These are phyloP conservation scores for Coemansia sp. DNA, from an alignment of 192 early-diverging fungal genomes.

Conservation along the genomic window DNA sequence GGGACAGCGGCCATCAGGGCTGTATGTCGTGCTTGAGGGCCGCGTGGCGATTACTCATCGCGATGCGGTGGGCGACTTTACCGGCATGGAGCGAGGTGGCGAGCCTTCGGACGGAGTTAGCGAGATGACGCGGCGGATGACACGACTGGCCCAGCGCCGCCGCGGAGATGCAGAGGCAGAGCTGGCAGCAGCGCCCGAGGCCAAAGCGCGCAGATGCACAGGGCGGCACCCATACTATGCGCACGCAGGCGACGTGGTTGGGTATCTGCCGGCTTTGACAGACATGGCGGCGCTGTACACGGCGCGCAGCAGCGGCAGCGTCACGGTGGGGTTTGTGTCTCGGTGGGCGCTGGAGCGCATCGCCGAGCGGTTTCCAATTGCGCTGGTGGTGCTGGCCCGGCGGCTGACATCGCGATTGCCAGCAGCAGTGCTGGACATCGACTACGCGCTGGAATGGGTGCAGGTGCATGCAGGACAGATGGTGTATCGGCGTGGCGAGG, in stretches of 20 bases:
- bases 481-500: conserved; percentile 83
- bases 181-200: not conserved
- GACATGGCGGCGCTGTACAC: conserved; percentile 89
- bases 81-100: conserved; percentile 20
- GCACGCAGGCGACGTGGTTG: conserved; percentile 83
- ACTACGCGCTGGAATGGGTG: conserved; percentile 91
- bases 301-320: conserved; percentile 74
- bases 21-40: conserved; percentile 95
- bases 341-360: conserved; percentile 80
- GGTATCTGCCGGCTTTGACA: conserved; percentile 90
- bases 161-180: not conserved
- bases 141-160: conserved; percentile 21
- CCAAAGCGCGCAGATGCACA: conserved; percentile 25
- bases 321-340: conserved; percentile 85
- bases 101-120: conserved; percentile 10
- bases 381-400: conserved; percentile 84
- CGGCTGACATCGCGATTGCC: conserved; percentile 79
- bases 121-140: conserved; percentile 38
- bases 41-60: conserved; percentile 61
- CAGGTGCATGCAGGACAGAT: conserved; percentile 92
- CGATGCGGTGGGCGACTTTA: conserved; percentile 45
- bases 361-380: conserved; percentile 79
- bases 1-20: conserved; percentile 78
- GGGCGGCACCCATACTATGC: conserved; percentile 62
- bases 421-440: conserved; percentile 78